These are phyloP conservation scores for Saprolegnia parasitica DNA, from an alignment of 352 stramenopile genomes.

Conservation along the genomic window DNA sequence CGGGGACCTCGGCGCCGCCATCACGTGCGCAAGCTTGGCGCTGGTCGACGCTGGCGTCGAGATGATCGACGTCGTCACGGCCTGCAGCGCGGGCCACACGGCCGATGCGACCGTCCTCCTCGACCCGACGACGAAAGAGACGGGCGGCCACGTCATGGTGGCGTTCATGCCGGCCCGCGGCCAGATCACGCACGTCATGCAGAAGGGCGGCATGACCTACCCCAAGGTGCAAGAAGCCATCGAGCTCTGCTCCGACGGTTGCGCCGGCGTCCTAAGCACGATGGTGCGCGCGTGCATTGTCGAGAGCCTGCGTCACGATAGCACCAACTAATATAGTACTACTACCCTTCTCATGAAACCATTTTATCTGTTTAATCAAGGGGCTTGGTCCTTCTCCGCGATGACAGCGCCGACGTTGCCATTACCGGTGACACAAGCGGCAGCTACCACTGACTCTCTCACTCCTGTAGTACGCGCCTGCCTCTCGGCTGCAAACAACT, in stretches of 20 bases:
- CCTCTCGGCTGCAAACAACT: too few relatives aligned
- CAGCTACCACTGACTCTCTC: too few relatives aligned
- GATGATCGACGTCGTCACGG: slow-evolving; percentile 88
- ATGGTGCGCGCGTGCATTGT: slow-evolving; percentile 26
- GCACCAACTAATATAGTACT: slow-evolving; percentile 1
- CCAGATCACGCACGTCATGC: slow-evolving; percentile 82
- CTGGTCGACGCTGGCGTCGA: slow-evolving; percentile 87
- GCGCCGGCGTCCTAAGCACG: slow-evolving; percentile 27
- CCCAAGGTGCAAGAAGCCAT: slow-evolving; percentile 73
- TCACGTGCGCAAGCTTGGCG: slow-evolving; percentile 84
- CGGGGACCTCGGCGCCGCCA: slow-evolving; percentile 69
- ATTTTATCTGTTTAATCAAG: too few relatives aligned
- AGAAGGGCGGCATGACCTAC: slow-evolving; percentile 75
- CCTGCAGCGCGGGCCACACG: slow-evolving; percentile 45
- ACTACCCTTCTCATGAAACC: background rate
- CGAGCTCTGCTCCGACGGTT: slow-evolving; percentile 84
- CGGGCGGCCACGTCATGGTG: slow-evolving; percentile 54
- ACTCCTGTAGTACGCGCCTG: too few relatives aligned
- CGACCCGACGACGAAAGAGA: slow-evolving; percentile 24
- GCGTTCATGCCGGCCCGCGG: slow-evolving; percentile 83
- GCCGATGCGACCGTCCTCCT: slow-evolving; percentile 20
- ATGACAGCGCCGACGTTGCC: too few relatives aligned
- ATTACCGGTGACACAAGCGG: too few relatives aligned
- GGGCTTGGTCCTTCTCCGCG: too few relatives aligned
- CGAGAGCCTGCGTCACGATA: slow-evolving; percentile 13